Percentiles rank a stretch among this genome's conserved stretches.
These are phyloP conservation scores for Chondrostereum purpureum DNA, from an alignment of 1,284 basidiomycete species.

Conservation along the genomic window DNA sequence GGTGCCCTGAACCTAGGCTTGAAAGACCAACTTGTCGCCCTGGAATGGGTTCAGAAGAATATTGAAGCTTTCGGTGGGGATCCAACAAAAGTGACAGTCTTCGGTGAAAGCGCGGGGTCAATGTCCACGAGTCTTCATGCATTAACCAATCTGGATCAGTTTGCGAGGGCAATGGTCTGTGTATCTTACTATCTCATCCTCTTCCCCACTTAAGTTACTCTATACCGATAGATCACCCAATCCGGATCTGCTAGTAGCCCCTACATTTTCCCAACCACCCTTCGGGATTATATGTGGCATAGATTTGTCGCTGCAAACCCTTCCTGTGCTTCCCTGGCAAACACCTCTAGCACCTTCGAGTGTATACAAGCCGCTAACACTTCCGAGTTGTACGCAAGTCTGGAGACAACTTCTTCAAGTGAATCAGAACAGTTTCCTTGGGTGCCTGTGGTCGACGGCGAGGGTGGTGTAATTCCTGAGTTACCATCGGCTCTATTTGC, in stretches of 20 bases:
- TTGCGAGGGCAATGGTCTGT: background rate
- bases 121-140: background rate
- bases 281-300: constrained; percentile 32
- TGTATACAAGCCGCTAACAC: constrained; percentile 27
- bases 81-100: constrained; percentile 16
- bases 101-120: background rate
- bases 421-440: constrained; percentile 27
- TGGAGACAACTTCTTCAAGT: constrained; percentile 18
- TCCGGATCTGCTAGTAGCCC: constrained; percentile 31
- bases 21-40: constrained; percentile 24
- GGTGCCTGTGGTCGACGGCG: constrained; percentile 35
- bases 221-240: constrained; percentile 39
- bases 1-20: constrained; percentile 24
- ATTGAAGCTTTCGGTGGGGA: constrained; percentile 34
- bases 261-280: constrained; percentile 22
- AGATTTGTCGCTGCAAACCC: constrained; percentile 31
- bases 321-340: constrained; percentile 24
- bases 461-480: constrained; percentile 34
- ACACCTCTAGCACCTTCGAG: constrained; percentile 13
- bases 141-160: background rate
- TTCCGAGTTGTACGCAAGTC: constrained; percentile 27
- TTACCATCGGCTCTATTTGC: constrained; percentile 11
- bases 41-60: constrained; percentile 29
- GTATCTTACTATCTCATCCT: no score
- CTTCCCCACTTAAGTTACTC: no score